These are phyloP conservation scores for Iris macrosiphon DNA, from an alignment of 106 monocot species.

Conservation along the genomic window DNA sequence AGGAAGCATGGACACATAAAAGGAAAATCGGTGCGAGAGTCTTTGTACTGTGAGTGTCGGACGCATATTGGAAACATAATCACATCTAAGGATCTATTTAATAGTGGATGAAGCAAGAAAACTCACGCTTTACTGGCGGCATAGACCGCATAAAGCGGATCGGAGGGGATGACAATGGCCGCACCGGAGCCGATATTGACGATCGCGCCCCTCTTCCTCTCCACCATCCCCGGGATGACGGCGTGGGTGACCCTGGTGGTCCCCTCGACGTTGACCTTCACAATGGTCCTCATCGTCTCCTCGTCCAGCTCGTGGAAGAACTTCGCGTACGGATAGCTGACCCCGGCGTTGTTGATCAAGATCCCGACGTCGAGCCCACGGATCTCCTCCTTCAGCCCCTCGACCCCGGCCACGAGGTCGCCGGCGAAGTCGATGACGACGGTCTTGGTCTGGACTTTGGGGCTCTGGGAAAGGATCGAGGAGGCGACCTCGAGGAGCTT, in stretches of 20 bases:
- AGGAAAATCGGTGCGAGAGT: too few species aligned
- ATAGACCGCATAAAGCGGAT: conserved; percentile 81
- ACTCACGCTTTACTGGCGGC: conserved; percentile 93
- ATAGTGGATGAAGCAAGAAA: too few species aligned
- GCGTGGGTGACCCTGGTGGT: conserved; percentile 76
- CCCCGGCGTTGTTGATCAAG: conserved; percentile 84
- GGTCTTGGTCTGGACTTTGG: conserved; percentile 23
- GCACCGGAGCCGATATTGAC: conserved; percentile 89
- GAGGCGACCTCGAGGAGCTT: conserved; percentile 46
- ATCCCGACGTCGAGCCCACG: conserved; percentile 71
- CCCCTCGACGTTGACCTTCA: conserved; percentile 87
- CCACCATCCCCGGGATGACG: conserved; percentile 74
- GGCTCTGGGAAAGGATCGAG: conserved; percentile 29
- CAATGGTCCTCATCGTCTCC: conserved; percentile 47
- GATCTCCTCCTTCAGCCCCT: conserved; percentile 40
- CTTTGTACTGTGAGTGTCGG: too few species aligned
- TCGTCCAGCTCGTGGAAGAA: conserved; percentile 92
- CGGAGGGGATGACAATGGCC: conserved; percentile 71
- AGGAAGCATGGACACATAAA: too few species aligned
- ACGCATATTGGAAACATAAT: too few species aligned
- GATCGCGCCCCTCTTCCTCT: conserved; percentile 70
- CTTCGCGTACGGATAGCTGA: conserved; percentile 78
- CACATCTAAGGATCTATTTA: too few species aligned
- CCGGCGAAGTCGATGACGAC: conserved; percentile 64
- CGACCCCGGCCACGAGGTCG: conserved; percentile 42